These are phyloP conservation scores for Penicillium polonicum DNA, from an alignment of 2,329 filamentous ascomycete species.

Conservation along the genomic window DNA sequence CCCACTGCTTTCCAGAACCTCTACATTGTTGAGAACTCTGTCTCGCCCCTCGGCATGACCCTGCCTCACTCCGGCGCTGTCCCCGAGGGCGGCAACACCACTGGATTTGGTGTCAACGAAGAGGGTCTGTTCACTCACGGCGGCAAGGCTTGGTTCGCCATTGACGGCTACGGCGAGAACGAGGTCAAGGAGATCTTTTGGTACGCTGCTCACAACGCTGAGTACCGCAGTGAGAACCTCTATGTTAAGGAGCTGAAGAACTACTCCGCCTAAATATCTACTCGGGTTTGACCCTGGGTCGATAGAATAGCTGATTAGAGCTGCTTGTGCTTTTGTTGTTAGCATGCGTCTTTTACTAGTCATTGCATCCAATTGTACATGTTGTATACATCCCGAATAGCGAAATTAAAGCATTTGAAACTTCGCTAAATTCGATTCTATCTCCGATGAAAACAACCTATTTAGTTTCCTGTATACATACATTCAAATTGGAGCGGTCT, in stretches of 20 bases:
- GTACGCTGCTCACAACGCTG: conserved; percentile 27
- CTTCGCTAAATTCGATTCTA: not conserved
- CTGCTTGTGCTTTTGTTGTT: not conserved
- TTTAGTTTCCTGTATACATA: not conserved
- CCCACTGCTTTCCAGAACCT: conserved; percentile 33
- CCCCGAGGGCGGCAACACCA: conserved; percentile 25
- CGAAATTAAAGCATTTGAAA: not conserved
- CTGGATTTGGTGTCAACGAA: conserved; percentile 27
- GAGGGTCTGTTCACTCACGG: conserved; percentile 30
- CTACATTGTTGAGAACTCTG: conserved; percentile 26
- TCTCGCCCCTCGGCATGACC: conserved; percentile 25
- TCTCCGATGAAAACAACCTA: not conserved
- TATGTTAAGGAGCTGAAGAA: conserved; percentile 31
- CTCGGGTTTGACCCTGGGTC: not conserved
- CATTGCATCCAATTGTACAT: not conserved
- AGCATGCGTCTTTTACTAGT: not conserved
- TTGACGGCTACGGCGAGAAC: conserved; percentile 25
- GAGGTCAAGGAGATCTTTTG: conserved; percentile 27
- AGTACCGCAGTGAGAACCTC: conserved; percentile 20
- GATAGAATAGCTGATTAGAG: not conserved
- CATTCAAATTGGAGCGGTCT: not conserved
- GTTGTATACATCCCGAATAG: not conserved
- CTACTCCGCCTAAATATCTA: conserved; percentile 2
- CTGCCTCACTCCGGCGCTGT: conserved; percentile 29
- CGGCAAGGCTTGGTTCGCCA: conserved; percentile 27